Evolutionary conservation across 202 grass and related monocot species (phyloP), one percentile per base, ranked within the genome.

Genomic region (Elaeis oleifera): DNA sequence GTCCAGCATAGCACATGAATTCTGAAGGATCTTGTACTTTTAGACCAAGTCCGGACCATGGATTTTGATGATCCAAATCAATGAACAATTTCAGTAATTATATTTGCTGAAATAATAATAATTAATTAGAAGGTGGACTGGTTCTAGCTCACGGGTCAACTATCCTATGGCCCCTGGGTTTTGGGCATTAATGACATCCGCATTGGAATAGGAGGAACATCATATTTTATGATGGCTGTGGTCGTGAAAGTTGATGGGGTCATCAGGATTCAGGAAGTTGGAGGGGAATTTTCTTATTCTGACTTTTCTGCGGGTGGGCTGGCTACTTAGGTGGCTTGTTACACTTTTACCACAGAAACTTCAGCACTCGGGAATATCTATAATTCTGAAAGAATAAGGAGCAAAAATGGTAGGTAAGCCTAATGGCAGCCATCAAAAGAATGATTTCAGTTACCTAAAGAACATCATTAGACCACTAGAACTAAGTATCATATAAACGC

Each of bases 331-430:
- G 17, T 60, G 58, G 58, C 58, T 60, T 29, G 57, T 32, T 16
- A 44, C 2, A 44, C 9, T 44, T 1, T 13, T 7, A 44, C 9
- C 1, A 13, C 36, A 2, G 8, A 13, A 44, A 44, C 36, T 44
- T 44, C 3, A 44, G 36, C 36, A 11, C 9, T 9, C 36, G 9
- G 11, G 36, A 9, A 44, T 44, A 44, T 44, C 8, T 44, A 44
- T 44, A 13, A 14, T 44, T 44, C 36, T 44, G 9, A 23, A 60
- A 59, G 25, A n/a, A 18, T 32, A 8, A n/a, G 9, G 1, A 36
- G 26, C 11, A 26, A 15, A 60, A 26, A 60, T 60, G 58, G 58
- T 36, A n/a, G 58, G 58, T 60, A 17, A 29, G 27, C 58, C 15
- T 60, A 31, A 60, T 36, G 4, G 16, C 14, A 36, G 27, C 2